These are phyloP conservation scores for Phyllosticta capitalensis DNA, from an alignment of 2,329 filamentous ascomycete species.

Conservation along the genomic window DNA sequence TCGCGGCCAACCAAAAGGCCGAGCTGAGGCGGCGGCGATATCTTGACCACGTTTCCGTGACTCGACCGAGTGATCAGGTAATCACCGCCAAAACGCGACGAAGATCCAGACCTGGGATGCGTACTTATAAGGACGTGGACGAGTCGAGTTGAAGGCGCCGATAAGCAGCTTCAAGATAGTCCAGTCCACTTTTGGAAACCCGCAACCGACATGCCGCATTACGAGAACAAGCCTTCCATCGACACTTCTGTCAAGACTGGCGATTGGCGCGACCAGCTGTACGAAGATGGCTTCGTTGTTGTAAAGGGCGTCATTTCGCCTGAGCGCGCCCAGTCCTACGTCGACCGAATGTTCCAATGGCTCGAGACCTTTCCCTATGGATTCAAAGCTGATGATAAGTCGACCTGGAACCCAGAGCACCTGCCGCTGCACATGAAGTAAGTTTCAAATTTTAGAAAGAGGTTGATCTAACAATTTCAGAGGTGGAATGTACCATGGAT, in stretches of 20 bases:
- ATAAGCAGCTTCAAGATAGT: background rate
- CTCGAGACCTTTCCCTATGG: constrained; percentile 21
- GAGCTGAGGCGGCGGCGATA: background rate
- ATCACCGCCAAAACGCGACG: background rate
- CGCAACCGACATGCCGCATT: constrained; percentile 7
- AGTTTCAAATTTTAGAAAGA: background rate
- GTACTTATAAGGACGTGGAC: background rate
- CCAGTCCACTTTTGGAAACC: background rate
- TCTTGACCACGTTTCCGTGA: background rate
- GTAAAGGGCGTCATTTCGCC: constrained; percentile 18
- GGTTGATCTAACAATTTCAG: constrained; percentile 25
- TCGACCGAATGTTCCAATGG: constrained; percentile 22
- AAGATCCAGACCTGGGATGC: background rate
- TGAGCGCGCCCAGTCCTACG: constrained; percentile 20
- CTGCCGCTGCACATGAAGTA: constrained; percentile 26
- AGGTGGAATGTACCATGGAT: constrained; percentile 36
- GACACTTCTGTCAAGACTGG: constrained; percentile 13
- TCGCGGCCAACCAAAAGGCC: background rate
- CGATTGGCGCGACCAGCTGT: constrained; percentile 24
- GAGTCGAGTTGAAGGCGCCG: background rate
- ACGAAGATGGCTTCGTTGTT: constrained; percentile 21
- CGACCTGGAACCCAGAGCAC: constrained; percentile 36
- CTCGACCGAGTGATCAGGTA: background rate
- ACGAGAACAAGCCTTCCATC: constrained; percentile 12
- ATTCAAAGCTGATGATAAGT: constrained; percentile 22